A percentile compares a stretch with the other conserved stretches of the same genome.
These are phyloP conservation scores for Soucietia sequanensis DNA, from an alignment of 805 yeast species.

Conservation along the genomic window DNA sequence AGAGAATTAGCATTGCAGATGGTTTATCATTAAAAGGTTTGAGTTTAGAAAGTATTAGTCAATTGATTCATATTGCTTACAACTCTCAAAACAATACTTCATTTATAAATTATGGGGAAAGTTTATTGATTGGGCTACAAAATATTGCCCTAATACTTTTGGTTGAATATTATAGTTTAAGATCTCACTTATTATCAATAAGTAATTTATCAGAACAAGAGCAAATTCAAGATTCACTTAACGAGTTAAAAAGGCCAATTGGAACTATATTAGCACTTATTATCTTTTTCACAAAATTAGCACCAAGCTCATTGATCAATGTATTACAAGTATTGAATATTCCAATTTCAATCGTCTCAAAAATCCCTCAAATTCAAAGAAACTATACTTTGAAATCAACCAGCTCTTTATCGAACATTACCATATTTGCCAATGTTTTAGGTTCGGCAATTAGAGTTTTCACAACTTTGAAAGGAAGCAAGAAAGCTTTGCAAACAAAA, in stretches of 20 bases:
- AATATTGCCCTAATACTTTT: slow-evolving; percentile 35
- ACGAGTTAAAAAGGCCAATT: slow-evolving; percentile 23
- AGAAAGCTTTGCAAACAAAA: slow-evolving; percentile 16
- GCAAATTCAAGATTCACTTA: slow-evolving; percentile 13
- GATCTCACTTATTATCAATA: slow-evolving; percentile 15
- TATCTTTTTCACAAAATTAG: slow-evolving; percentile 29
- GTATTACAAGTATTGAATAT: slow-evolving; percentile 36
- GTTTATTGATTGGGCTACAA: slow-evolving; percentile 37
- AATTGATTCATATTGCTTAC: slow-evolving; percentile 39
- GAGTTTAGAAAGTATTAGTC: slow-evolving; percentile 34
- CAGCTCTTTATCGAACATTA: slow-evolving; percentile 33
- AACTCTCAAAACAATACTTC: slow-evolving; percentile 32
- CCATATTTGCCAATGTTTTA: slow-evolving; percentile 39
- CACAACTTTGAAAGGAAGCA: slow-evolving; percentile 36
- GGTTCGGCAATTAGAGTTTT: slow-evolving; percentile 41
- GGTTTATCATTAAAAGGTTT: slow-evolving; percentile 38
- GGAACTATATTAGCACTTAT: slow-evolving; percentile 24
- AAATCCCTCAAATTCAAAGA: slow-evolving; percentile 38
- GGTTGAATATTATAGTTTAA: slow-evolving; percentile 31
- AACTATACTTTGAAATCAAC: slow-evolving; percentile 36
- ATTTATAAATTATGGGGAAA: slow-evolving; percentile 42
- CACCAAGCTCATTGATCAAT: slow-evolving; percentile 26
- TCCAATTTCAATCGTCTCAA: slow-evolving; percentile 37
- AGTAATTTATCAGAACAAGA: slow-evolving; percentile 15
- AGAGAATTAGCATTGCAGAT: slow-evolving; percentile 28